A percentile compares a stretch with the other conserved stretches of the same genome.
These are phyloP conservation scores for Pseudevernia furfuracea DNA, from an alignment of 495 filamentous ascomycete species.

Conservation along the genomic window DNA sequence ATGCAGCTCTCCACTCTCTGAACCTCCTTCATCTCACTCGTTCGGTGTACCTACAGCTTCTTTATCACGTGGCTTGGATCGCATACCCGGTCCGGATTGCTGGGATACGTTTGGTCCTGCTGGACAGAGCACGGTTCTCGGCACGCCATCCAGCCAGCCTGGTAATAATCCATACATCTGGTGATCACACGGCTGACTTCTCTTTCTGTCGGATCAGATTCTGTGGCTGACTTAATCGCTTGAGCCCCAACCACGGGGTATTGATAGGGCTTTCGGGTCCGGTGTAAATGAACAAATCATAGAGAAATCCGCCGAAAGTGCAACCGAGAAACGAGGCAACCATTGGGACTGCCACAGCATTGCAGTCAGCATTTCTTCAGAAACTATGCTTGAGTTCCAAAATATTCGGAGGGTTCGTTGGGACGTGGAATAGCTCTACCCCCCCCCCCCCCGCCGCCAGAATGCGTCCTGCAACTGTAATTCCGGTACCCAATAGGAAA, in stretches of 20 bases:
- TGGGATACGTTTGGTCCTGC: background rate
- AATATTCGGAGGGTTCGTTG: background rate
- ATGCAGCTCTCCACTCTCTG: background rate
- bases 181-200: background rate
- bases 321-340: constrained; percentile 52
- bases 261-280: constrained; percentile 51
- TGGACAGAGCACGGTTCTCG: background rate
- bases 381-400: background rate
- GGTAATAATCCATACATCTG: background rate
- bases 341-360: constrained; percentile 36
- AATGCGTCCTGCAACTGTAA: background rate
- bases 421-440: background rate
- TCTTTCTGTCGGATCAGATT: background rate
- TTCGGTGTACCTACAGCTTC: background rate
- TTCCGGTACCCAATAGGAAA: background rate
- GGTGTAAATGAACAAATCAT: constrained; percentile 55
- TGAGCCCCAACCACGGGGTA: constrained; percentile 49
- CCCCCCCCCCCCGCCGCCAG: background rate
- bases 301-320: constrained; percentile 52
- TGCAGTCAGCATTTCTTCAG: background rate
- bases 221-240: constrained; percentile 32
- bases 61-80: background rate
- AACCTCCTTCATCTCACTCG: background rate
- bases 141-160: background rate
- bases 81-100: background rate